Base-by-base conservation (phyloP, 2,329 filamentous ascomycete genomes). In the Sporothrix dimorphospora region DNA sequence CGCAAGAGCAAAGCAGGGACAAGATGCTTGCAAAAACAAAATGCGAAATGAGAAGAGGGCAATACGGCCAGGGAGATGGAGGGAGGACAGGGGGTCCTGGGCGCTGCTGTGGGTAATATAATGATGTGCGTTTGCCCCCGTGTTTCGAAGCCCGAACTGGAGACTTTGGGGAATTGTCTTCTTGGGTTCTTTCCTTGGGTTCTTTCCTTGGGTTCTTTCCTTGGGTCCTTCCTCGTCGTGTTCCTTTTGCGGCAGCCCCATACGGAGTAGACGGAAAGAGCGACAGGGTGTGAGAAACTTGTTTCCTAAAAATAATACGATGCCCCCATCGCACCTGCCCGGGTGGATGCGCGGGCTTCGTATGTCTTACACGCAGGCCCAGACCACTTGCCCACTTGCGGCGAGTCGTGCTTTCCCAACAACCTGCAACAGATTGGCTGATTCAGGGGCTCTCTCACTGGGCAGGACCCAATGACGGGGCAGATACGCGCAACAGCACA, bases 121-220 rank as follows among this genome's bases (percentile, higher is more conserved):
- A 72, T 59, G 71, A 70, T 66, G 67, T 57, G 68, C 69, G 61
- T 63, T 63, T 53, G 63, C 63, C 61, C 67, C 68, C 68, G 71
- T 71, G 72, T 71, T 73, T 72, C 51, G 71, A 72, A 66, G 67
- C 49, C 42, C 34, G 42, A 63, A 53, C 24, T 27, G 68, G 67
- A 69, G 67, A 45, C 47, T 42, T 61, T n/a, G n/a, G 65, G 65
- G 40, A 40, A 65, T 34, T 69, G 19, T 30, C 8, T 63, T 63
- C 30, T 19, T 42, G 12, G 19, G 49, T 21, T 53, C 30, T 34
- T 53, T 24, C 49, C 9, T 53, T 53, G 49, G 49, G n/a, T n/a
- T n/a, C n/a, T n/a, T n/a, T n/a, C n/a, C n/a, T n/a, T n/a, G n/a
- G n/a, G n/a, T n/a, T n/a, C n/a, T n/a, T 34, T 21, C 21, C 42